Base-by-base conservation (phyloP, 2,329 filamentous ascomycete genomes). In the Xylaria sp. region DNA sequence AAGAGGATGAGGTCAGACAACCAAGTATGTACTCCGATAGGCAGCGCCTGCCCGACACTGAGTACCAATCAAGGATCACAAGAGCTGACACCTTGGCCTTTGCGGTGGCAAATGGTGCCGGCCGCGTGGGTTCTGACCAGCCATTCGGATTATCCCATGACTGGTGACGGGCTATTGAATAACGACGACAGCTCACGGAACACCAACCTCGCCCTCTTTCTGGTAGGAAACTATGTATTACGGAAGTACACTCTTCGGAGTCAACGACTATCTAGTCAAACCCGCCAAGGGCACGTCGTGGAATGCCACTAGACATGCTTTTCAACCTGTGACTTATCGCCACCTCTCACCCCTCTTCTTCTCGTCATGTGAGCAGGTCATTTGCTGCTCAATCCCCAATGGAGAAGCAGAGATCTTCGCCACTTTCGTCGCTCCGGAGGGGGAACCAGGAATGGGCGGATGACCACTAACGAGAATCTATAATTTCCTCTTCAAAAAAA, bases 391-490 rank as follows among this genome's bases (percentile, higher is more conserved):
- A 6, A 5, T 25, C 54, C 63, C 66, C 56, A 58, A 68, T 67
- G 63, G 64, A 55, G 60, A 70, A 63, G 32, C 62, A 72, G 58
- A 68, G 70, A 72, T 72, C 70, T 65, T 72, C 70, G 51, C 68
- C 62, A 60, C 32, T 67, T 65, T 64, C 13, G 61, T 70, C 64
- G n/a, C 20, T 48, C 34, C 56, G 68, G 65, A 68, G 63, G 64
- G 63, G 64, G 32, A 41, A 41, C 51, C 12, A 23, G n/a, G 44
- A 56, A 41, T 48, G 46, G 46, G n/a, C 51, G 55, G 28, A 54
- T 66, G 59, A 69, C 66, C 66, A 63, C 59, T 46, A n/a, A 64
- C 44, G 62, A 68, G 55, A 54, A 60, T 57, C 44, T 41, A 52
- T n/a, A 65, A 25, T 48, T 15, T 20, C 18, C 13, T 8, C 25